Base-by-base conservation (phyloP, 1,284 basidiomycete genomes). In the Coniferiporia sulphurascens region DNA sequence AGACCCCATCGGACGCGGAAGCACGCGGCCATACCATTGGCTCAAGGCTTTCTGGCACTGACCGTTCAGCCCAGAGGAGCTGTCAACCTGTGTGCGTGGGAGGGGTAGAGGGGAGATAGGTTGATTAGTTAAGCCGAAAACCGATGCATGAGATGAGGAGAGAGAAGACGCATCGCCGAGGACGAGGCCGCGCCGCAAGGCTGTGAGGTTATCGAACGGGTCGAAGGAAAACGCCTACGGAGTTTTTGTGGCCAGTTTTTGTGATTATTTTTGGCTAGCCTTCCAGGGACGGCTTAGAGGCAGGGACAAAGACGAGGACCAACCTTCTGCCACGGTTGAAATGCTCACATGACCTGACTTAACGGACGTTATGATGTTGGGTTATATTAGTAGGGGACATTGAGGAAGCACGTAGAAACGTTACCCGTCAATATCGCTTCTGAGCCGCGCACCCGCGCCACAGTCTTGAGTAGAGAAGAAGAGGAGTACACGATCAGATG, bases 41-140 rank as follows among this genome's bases (percentile, higher is more conserved):
- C 66, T 94, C 90, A 54, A 94, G 71, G 69, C 90, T 92, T 56
- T 78, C 75, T 12, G 84, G 80, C 48, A 82, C 80, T 2, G 86
- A 82, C 71, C 92, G 89, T 72, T 93, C 90, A 1, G 85, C 78
- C 92, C 91, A 93, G 1, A 93, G 75, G 2, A 88, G 80, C 22
- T 85, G 82, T 73, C 91, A 78, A 9, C 84, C 81, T 27, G 27
- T 5, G 27, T 5, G 27, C 5, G 27, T 27, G 27, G 5, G 2
- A 27, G 27, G 27, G 27, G 27, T 27, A 27, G 27, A 27, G 27
- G 27, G 5, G 5, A 27, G 27, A 27, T 5, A n/a, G n/a, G 27
- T 27, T 27, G 27, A 2, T 27, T 27, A 27, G 27, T 27, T 27
- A 27, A 27, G 27, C 27, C 27, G 27, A 27, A 2, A 27, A 27